A percentile compares a stretch with the other conserved stretches of the same genome.
Evolutionary conservation across 768 basidiomycete species (phyloP).

Genomic region (Suillus tomentosus): DNA sequence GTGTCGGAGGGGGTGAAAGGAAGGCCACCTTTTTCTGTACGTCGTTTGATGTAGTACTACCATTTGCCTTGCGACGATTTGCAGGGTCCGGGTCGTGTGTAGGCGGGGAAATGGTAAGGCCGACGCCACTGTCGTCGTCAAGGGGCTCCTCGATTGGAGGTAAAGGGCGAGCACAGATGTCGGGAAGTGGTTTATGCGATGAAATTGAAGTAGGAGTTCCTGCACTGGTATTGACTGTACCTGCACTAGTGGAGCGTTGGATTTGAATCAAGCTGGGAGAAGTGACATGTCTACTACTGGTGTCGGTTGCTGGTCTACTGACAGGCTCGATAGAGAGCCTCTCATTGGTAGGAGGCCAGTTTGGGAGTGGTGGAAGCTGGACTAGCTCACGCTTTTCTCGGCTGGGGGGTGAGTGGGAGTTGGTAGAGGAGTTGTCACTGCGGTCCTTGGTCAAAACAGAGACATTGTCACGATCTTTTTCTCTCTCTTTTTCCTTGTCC

Average conservation of each 20-base stretch:
- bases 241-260: constrained; percentile 30
- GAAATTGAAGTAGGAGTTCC: constrained; percentile 48
- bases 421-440: constrained; percentile 32
- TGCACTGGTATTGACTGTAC: constrained; percentile 35
- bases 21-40: constrained; percentile 87
- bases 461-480: constrained; percentile 29
- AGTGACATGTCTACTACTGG: constrained; percentile 20
- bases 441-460: constrained; percentile 31
- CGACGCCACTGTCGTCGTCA: constrained; percentile 38
- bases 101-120: constrained; percentile 31
- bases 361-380: constrained; percentile 58
- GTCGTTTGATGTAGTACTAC: constrained; percentile 41
- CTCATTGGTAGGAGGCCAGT: constrained; percentile 58
- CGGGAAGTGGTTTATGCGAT: constrained; percentile 73
- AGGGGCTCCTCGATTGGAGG: constrained; percentile 48
- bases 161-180: constrained; percentile 53
- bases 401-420: constrained; percentile 28
- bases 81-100: constrained; percentile 25
- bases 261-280: constrained; percentile 24
- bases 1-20: constrained; percentile 77
- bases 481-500: constrained; percentile 35
- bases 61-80: constrained; percentile 42
- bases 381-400: constrained; percentile 61
- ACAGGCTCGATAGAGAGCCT: constrained; percentile 13
- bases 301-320: background rate